Base-by-base conservation (phyloP, 2,329 filamentous ascomycete genomes). In the Xylaria sp. region DNA sequence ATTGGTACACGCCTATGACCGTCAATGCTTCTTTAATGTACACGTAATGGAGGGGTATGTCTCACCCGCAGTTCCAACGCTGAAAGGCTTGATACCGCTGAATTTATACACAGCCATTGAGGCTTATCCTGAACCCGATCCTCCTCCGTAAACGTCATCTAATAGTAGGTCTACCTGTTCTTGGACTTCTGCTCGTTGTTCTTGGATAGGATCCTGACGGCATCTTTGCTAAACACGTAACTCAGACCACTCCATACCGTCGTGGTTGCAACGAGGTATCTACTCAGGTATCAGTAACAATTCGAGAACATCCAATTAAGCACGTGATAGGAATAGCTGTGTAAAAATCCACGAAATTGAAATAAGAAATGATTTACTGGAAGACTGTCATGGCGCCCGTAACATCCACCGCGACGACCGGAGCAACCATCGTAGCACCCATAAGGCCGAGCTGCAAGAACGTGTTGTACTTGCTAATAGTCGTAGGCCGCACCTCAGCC, bases 201-300 rank as follows among this genome's bases (percentile, higher is more conserved):
- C 47, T 77, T 70, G 0, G 77, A 75, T 41, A 98, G 75, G 58
- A 98, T 97, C 75, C 90, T 96, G 31, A 98, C 93, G 0, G 93
- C 94, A 70, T 96, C 90, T 75, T 95, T 97, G 68, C 87, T 91
- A 74, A 90, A 96, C 6, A 96, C 83, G 74, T 99, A 99, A 75
- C 93, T 97, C 13, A 93, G 82, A 7, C 95, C 95, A 65, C 93
- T 97, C 91, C 93, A 98, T 5, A 96, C 78, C 0, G 95, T 99
- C 3, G 95, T 99, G 0, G 83, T 85, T 0, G 93, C 93, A 2
- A 99, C 94, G 13, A 96, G 77, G 69, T 91, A 94, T 72, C 91
- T 94, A 68, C 68, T 23, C 13, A 47, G 74, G 66, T 68, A 59
- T 77, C 71, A 69, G 81, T 70, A 53, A 69, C 21, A 8, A 17